Conservation (phyloP, 805 yeast genomes). For the Pichia occidentalis region DNA sequence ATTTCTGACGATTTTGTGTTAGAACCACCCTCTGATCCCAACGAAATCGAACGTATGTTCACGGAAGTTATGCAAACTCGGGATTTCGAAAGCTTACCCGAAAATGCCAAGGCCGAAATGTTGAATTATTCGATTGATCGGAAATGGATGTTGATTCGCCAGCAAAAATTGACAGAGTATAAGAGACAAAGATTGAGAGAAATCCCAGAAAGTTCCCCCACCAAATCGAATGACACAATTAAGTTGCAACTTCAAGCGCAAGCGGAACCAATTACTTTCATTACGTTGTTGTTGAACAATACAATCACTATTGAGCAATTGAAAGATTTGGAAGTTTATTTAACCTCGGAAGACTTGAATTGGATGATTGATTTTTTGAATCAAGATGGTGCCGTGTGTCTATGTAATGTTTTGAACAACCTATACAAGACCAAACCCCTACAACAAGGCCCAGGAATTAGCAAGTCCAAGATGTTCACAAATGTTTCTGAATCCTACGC, state of each 20-base stretch:
- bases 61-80: slow-evolving; percentile 76
- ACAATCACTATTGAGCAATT: slow-evolving; percentile 62
- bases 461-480: slow-evolving; percentile 20
- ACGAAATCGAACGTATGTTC: slow-evolving; percentile 68
- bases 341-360: slow-evolving; percentile 67
- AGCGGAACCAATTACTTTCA: slow-evolving; percentile 38
- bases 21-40: slow-evolving; percentile 61
- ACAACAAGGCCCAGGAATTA: slow-evolving; percentile 3
- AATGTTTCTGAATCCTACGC: slow-evolving; percentile 29
- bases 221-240: slow-evolving; percentile 15
- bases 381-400: slow-evolving; percentile 83
- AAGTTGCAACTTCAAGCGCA: slow-evolving; percentile 36
- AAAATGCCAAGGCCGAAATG: slow-evolving; percentile 71
- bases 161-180: slow-evolving; percentile 73
- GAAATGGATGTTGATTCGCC: slow-evolving; percentile 88
- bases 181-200: slow-evolving; percentile 37
- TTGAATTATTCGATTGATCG: slow-evolving; percentile 65
- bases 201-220: slow-evolving; percentile 4
- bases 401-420: slow-evolving; percentile 58
- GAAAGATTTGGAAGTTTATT: slow-evolving; percentile 81
- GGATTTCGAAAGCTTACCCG: slow-evolving; percentile 59
- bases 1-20: slow-evolving; percentile 37
- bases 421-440: slow-evolving; percentile 30
- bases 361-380: slow-evolving; percentile 84
- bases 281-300: slow-evolving; percentile 65